Base-by-base conservation (phyloP, 352 stramenopile genomes). In the Lagenidium sp. region DNA sequence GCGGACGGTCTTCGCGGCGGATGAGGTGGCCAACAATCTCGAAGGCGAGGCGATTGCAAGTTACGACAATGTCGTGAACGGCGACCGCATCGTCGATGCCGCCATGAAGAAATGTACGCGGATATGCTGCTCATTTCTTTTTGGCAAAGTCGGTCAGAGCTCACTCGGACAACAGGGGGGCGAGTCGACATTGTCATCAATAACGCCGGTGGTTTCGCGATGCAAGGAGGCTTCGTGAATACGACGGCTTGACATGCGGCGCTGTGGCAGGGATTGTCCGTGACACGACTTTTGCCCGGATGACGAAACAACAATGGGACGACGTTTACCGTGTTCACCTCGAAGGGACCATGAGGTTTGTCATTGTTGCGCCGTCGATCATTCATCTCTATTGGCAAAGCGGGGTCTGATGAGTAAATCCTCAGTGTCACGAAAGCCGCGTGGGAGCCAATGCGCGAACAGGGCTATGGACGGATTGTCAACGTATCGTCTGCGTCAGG, bases 181-280 rank as follows among this genome's bases (percentile, higher is more conserved):
- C 63, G 76, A 8, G 69, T 96, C 39, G 92, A 98, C 52, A 81
- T 96, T 29, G 53, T 98, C 7, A 65, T 97, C 35, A 97, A 97
- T 63, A 98, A 98, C 57, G 92, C 92, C 6, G 92, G 79, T 43
- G 25, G 12, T 41, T 23, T n/a, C n/a, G n/a, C n/a, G n/a, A n/a
- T n/a, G n/a, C n/a, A n/a, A n/a, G n/a, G n/a, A n/a, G n/a, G n/a
- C n/a, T n/a, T n/a, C n/a, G n/a, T n/a, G n/a, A n/a, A n/a, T n/a
- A n/a, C n/a, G n/a, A n/a, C n/a, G n/a, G n/a, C n/a, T n/a, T n/a
- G n/a, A n/a, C n/a, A n/a, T n/a, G n/a, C n/a, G n/a, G n/a, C n/a
- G n/a, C n/a, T n/a, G n/a, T 2, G n/a, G 12, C n/a, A 74, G 65
- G 77, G 10, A 84, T 89, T 61, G 60, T 98, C 63, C 69, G 93